Percentiles rank a stretch among this genome's conserved stretches.
phyloP scores from a whole-genome alignment of 495 filamentous ascomycete species.

The Parmelia sp. region DNA sequence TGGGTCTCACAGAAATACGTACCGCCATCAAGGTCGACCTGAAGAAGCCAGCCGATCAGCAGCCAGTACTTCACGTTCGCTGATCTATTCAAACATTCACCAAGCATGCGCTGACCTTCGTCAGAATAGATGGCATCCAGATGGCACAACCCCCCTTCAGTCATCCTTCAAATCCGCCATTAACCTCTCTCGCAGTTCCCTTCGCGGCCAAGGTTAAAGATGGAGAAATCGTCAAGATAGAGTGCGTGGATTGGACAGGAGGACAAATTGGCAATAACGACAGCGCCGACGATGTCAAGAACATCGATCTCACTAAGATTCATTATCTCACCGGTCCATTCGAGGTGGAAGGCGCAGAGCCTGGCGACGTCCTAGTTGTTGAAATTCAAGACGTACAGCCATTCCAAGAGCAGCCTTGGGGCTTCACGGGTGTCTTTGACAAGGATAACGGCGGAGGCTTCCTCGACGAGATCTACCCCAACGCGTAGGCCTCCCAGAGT shows the following conservation, averaged over 20 bases:
- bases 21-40: slow-evolving; percentile 71
- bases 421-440: slow-evolving; percentile 82
- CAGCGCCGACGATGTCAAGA: slow-evolving; percentile 77
- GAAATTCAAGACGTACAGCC: slow-evolving; percentile 97
- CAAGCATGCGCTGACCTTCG: slow-evolving; percentile 11
- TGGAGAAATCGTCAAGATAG: slow-evolving; percentile 87
- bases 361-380: slow-evolving; percentile 79
- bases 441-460: slow-evolving; percentile 85
- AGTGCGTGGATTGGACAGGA: slow-evolving; percentile 82
- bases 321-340: slow-evolving; percentile 93
- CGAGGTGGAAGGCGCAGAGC: slow-evolving; percentile 77
- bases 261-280: slow-evolving; percentile 90
- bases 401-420: slow-evolving; percentile 81
- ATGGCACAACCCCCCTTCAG: slow-evolving; percentile 49
- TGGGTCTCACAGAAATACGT: slow-evolving; percentile 59
- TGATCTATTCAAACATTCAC: background rate
- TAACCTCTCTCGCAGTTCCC: slow-evolving; percentile 54
- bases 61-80: slow-evolving; percentile 69
- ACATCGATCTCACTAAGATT: slow-evolving; percentile 75
- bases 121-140: slow-evolving; percentile 92
- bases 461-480: slow-evolving; percentile 82
- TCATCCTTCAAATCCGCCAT: background rate
- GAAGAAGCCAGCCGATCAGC: slow-evolving; percentile 68
- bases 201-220: slow-evolving; percentile 68
- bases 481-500: slow-evolving; percentile 47